phyloP scores from a whole-genome alignment of 1,139 yeast genomes.

The Barnettozyma hawaiiensis region DNA sequence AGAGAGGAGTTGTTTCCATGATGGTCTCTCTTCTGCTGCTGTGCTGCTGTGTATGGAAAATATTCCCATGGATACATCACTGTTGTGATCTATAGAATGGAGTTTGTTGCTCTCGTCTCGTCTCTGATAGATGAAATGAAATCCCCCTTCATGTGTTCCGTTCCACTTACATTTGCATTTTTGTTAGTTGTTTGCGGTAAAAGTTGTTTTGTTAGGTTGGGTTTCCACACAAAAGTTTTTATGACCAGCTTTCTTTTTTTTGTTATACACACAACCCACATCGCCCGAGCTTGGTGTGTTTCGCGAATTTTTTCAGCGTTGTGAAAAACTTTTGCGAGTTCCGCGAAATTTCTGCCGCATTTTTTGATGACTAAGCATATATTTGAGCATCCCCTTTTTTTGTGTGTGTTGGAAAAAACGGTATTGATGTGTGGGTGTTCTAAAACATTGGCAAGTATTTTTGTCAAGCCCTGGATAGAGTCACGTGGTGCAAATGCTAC shows the following conservation, averaged over 20 bases:
- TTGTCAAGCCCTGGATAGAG: too few species aligned
- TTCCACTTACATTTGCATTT: slow-evolving; percentile 28
- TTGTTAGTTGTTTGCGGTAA: slow-evolving; percentile 19
- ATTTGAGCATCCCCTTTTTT: too few species aligned
- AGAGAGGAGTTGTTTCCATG: too few species aligned
- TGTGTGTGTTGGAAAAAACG: neutral
- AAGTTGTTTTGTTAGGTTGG: slow-evolving; percentile 7
- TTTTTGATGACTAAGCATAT: neutral
- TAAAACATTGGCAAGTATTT: too few species aligned
- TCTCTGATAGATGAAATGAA: too few species aligned
- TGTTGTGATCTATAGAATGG: neutral
- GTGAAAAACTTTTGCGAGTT: neutral
- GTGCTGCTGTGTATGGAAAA: too few species aligned
- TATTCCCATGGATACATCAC: too few species aligned
- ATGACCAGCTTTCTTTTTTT: too few species aligned
- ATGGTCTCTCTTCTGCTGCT: too few species aligned
- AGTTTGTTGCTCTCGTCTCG: neutral
- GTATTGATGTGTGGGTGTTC: too few species aligned
- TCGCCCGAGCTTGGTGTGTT: neutral
- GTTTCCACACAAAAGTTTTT: slow-evolving; percentile 10
- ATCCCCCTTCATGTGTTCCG: neutral
- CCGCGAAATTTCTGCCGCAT: neutral
- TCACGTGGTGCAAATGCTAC: too few species aligned
- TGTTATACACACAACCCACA: too few species aligned
- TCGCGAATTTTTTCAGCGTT: slow-evolving; percentile 7